Conservation (phyloP, 164 flowering plant genomes). For the Platanus orientalis region DNA sequence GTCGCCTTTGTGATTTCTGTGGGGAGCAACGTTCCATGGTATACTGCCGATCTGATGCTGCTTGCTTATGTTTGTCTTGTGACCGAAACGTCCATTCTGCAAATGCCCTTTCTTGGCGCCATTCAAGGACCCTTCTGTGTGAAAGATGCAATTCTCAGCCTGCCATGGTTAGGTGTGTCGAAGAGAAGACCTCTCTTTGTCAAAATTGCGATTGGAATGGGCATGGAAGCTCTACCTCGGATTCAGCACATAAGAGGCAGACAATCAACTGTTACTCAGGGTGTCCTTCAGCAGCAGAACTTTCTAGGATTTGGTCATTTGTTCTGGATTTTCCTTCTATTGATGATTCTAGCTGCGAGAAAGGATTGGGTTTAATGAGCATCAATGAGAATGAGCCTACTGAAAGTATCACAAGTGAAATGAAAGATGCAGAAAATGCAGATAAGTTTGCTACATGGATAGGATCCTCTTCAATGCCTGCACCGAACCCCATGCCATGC, state of each 20-base stretch:
- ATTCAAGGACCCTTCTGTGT: slow-evolving; percentile 71
- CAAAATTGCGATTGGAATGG: too few species aligned
- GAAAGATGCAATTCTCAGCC: too few species aligned
- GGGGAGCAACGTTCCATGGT: slow-evolving; percentile 76
- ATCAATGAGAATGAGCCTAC: slow-evolving; percentile 41
- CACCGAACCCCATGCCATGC: slow-evolving; percentile 18
- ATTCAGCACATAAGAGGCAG: slow-evolving; percentile 55
- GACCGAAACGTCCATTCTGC: too few species aligned
- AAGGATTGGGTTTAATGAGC: slow-evolving; percentile 64
- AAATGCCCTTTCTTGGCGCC: slow-evolving; percentile 82
- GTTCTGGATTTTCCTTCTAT: slow-evolving; percentile 40
- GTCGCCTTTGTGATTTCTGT: too few species aligned
- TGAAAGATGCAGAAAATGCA: slow-evolving; percentile 15
- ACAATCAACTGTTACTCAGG: slow-evolving; percentile 76
- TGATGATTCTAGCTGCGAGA: slow-evolving; percentile 52
- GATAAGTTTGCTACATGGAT: slow-evolving; percentile 37
- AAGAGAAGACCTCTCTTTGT: slow-evolving; percentile 73
- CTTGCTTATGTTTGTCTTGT: too few species aligned
- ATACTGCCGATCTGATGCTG: slow-evolving; percentile 85
- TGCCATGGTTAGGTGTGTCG: slow-evolving; percentile 66
- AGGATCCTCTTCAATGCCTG: slow-evolving; percentile 43
- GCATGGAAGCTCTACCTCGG: slow-evolving; percentile 38
- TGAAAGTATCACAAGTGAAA: slow-evolving; percentile 20
- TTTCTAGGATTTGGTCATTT: slow-evolving; percentile 78
- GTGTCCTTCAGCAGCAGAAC: slow-evolving; percentile 79